These are phyloP conservation scores for Paecilomyces variotii DNA, from an alignment of 2,329 filamentous ascomycete species.

Conservation along the genomic window DNA sequence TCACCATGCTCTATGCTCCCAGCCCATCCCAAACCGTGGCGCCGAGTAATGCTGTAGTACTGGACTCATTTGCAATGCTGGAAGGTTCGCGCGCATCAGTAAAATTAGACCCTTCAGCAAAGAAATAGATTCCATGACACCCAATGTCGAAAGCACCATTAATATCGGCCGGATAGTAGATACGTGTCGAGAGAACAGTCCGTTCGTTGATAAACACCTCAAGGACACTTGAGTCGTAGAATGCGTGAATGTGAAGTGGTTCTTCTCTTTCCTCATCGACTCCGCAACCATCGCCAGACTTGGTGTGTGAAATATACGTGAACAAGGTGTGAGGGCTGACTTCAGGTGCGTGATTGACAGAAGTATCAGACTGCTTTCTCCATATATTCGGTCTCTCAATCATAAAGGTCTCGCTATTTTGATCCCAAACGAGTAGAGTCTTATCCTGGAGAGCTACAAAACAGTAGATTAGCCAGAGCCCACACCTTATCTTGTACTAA, in stretches of 20 bases:
- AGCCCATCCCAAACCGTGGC: conserved; percentile 2
- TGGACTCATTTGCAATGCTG: not conserved
- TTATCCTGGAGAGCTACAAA: conserved; percentile 17
- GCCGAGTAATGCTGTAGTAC: not conserved
- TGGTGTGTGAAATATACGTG: conserved; percentile 12
- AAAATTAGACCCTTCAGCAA: conserved; percentile 8
- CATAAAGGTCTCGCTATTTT: conserved; percentile 31
- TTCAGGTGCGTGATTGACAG: conserved; percentile 29
- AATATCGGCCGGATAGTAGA: conserved; percentile 18
- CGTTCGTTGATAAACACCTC: conserved; percentile 41
- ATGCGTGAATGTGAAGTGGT: conserved; percentile 32
- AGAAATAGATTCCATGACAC: conserved; percentile 14
- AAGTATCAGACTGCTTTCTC: conserved; percentile 12
- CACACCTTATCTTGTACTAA: not conserved
- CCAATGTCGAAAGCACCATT: conserved; percentile 1
- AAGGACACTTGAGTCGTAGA: conserved; percentile 36
- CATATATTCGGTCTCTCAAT: conserved; percentile 31
- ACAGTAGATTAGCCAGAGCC: not conserved
- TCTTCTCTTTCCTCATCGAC: conserved; percentile 20
- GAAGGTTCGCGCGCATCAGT: too few species aligned
- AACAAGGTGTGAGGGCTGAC: conserved; percentile 43
- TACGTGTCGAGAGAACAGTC: conserved; percentile 33
- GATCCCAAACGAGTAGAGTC: conserved; percentile 35
- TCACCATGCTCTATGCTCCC: not conserved
- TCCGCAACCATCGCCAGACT: not conserved